These are phyloP conservation scores for Chloranthus sessilifolius DNA, from an alignment of 164 flowering plant species.

Conservation along the genomic window DNA sequence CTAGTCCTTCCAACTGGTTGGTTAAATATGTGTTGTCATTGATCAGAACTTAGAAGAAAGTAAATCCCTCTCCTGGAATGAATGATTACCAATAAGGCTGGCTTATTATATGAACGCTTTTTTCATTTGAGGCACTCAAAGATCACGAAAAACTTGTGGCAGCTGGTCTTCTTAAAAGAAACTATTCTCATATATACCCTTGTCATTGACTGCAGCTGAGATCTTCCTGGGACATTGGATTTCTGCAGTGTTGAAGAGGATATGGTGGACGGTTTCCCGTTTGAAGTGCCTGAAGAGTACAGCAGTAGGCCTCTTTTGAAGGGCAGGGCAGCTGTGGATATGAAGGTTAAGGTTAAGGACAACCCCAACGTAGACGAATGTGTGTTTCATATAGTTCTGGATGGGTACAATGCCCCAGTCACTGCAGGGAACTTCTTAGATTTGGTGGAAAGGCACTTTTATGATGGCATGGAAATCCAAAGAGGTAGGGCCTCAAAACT, in stretches of 20 bases:
- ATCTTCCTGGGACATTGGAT: constrained; percentile 99
- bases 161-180: constrained; percentile 21
- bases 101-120: too few relatives aligned
- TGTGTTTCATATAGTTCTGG: constrained; percentile 80
- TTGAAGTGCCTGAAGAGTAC: constrained; percentile 93
- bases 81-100: too few relatives aligned
- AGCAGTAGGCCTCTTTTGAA: constrained; percentile 80
- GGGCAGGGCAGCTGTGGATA: constrained; percentile 93
- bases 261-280: constrained; percentile 98
- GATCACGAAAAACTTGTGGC: not conserved
- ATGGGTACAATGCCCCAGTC: constrained; percentile 97
- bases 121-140: too few relatives aligned
- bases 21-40: too few relatives aligned
- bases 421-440: constrained; percentile 95
- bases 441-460: constrained; percentile 91
- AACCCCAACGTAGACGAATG: constrained; percentile 84
- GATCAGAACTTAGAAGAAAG: too few relatives aligned
- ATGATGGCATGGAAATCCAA: constrained; percentile 99
- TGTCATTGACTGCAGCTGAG: constrained; percentile 99
- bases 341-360: constrained; percentile 97
- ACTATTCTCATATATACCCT: constrained; percentile 76
- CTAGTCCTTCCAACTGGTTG: too few relatives aligned
- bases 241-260: constrained; percentile 99
- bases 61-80: too few relatives aligned
- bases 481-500: constrained; percentile 49